A percentile compares a stretch with the other conserved stretches of the same genome.
These are phyloP conservation scores for Syncephalastrum monosporum DNA, from an alignment of 371 early-diverging fungal genomes.

Conservation along the genomic window DNA sequence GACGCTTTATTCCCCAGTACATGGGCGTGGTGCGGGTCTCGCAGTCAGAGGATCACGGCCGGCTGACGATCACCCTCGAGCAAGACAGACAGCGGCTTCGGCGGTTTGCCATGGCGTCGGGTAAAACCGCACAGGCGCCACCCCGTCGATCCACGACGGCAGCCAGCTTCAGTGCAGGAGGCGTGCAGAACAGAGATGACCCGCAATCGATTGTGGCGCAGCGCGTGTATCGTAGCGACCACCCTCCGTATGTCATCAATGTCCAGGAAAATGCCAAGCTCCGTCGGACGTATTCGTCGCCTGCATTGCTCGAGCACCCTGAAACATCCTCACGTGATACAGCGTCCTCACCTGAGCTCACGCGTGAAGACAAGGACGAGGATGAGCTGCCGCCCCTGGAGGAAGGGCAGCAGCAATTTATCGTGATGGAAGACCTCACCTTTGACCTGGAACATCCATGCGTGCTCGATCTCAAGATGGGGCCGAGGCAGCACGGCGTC, in stretches of 20 bases:
- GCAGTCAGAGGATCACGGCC: conserved; percentile 2
- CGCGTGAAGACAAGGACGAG: background rate
- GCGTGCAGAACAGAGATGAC: background rate
- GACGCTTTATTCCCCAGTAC: conserved; percentile 31
- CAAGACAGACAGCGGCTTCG: conserved; percentile 12
- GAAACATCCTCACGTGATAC: too few species aligned
- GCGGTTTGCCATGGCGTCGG: background rate
- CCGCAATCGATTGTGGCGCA: background rate
- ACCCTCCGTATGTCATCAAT: conserved; percentile 8
- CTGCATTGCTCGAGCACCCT: background rate
- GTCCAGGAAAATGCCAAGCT: background rate
- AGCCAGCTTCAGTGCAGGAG: background rate
- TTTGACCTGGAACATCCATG: conserved; percentile 79
- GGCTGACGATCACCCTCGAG: conserved; percentile 12
- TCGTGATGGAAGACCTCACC: conserved; percentile 89
- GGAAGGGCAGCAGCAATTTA: conserved; percentile 57
- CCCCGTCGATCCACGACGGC: conserved; percentile 7
- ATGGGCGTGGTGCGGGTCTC: conserved; percentile 29
- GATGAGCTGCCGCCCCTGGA: background rate
- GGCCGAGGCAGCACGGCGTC: conserved; percentile 91
- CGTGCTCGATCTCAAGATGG: conserved; percentile 95
- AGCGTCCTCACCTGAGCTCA: too few species aligned
- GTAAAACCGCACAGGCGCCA: background rate
- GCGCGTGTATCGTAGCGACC: conserved; percentile 10
- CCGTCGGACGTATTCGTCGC: background rate